Evolutionary conservation across 495 filamentous ascomycete species (phyloP).

Genomic region (Penicillium soppii): DNA sequence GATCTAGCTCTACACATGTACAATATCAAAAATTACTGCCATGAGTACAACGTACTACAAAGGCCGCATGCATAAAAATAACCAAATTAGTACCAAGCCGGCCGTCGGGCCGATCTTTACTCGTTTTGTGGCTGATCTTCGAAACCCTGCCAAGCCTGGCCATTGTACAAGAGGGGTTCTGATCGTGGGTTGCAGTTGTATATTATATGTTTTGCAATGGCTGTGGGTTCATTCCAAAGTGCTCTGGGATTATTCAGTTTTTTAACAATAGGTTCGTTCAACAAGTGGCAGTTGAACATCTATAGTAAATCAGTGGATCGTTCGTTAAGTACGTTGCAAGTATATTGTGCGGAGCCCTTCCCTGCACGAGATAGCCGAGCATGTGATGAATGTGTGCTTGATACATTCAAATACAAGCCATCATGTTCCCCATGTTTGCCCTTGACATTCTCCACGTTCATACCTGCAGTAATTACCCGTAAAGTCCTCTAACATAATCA

Average conservation of each 20-base stretch:
- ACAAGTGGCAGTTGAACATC: no score
- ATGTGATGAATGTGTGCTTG: constrained; percentile 20
- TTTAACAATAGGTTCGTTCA: no score
- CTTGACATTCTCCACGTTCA: neutral
- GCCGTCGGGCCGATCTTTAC: constrained; percentile 7
- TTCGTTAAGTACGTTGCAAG: constrained; percentile 9
- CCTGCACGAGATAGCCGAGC: constrained; percentile 21
- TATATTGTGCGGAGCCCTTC: constrained; percentile 17
- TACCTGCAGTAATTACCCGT: constrained; percentile 9
- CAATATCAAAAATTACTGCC: no score
- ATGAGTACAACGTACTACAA: neutral
- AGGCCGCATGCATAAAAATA: constrained; percentile 4
- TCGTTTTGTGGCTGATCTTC: constrained; percentile 8
- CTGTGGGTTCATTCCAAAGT: no score
- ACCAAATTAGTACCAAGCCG: constrained; percentile 2
- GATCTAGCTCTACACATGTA: no score
- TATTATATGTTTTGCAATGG: neutral
- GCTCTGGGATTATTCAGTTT: no score
- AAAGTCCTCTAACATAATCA: constrained; percentile 9
- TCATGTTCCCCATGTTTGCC: constrained; percentile 3
- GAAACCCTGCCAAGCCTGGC: constrained; percentile 7
- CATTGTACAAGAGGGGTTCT: constrained; percentile 15
- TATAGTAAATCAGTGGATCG: constrained; percentile 13
- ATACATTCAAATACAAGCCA: no score
- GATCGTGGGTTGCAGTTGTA: constrained; percentile 9